A percentile compares a stretch with the other conserved stretches of the same genome.
phyloP scores from a whole-genome alignment of 1,284 basidiomycete species.

The Schizophyllum amplum region DNA sequence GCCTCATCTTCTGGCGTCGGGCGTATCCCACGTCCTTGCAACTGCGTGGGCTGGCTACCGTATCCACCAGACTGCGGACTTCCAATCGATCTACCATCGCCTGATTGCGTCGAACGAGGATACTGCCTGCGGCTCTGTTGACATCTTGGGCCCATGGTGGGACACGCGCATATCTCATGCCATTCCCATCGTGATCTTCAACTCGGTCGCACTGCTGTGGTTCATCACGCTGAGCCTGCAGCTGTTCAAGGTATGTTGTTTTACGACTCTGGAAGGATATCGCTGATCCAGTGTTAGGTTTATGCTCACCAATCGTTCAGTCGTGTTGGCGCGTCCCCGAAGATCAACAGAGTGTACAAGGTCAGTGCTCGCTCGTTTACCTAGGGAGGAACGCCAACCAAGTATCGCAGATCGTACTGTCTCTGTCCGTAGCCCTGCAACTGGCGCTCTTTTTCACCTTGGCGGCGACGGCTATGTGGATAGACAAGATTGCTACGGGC shows the following conservation, averaged over 20 bases:
- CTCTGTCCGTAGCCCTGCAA: conserved; percentile 42
- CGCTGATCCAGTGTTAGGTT: conserved; percentile 22
- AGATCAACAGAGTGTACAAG: conserved; percentile 40
- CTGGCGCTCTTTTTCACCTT: conserved; percentile 44
- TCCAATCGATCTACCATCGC: conserved; percentile 23
- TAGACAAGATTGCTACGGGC: conserved; percentile 37
- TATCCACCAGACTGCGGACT: conserved; percentile 20
- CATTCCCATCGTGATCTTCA: conserved; percentile 28
- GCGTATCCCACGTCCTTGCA: conserved; percentile 33
- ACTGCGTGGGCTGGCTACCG: conserved; percentile 36
- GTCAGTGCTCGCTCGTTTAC: conserved; percentile 14
- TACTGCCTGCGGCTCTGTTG: conserved; percentile 26
- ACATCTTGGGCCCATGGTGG: conserved; percentile 34
- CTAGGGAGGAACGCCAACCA: conserved; percentile 1
- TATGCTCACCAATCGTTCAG: conserved; percentile 43
- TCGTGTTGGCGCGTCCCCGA: conserved; percentile 39
- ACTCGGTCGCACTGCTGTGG: conserved; percentile 23
- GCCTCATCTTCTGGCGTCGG: conserved; percentile 36
- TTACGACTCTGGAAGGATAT: not conserved
- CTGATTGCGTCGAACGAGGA: conserved; percentile 20
- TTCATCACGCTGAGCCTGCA: conserved; percentile 28
- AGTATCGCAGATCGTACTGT: conserved; percentile 32
- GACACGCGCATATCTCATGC: conserved; percentile 21
- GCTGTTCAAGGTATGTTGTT: conserved; percentile 28
- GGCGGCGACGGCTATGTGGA: conserved; percentile 41